Evolutionary conservation across 2,329 filamentous ascomycete species (phyloP).

Genomic region (Curvularia sp.): DNA sequence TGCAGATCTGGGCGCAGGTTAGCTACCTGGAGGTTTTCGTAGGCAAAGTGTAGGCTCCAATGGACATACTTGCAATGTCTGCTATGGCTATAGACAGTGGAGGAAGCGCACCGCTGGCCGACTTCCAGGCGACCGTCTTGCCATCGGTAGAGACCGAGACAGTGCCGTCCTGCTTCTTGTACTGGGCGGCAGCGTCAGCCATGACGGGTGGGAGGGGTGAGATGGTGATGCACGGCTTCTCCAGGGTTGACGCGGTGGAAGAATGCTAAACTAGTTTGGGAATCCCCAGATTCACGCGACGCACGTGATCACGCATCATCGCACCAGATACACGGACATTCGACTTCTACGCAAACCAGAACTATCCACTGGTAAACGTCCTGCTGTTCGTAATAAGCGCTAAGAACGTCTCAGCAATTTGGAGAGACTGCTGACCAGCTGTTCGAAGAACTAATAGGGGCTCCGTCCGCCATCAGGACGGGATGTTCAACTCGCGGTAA

Average conservation of each 20-base stretch:
- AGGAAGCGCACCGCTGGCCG: slow-evolving; percentile 67
- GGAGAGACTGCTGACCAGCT: too few relatives aligned
- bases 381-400: too few relatives aligned
- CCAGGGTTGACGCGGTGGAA: slow-evolving; percentile 10
- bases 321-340: background rate
- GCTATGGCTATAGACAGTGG: slow-evolving; percentile 73
- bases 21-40: slow-evolving; percentile 10
- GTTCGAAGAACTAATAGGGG: too few relatives aligned
- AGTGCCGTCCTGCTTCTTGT: slow-evolving; percentile 95
- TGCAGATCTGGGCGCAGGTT: slow-evolving; percentile 73
- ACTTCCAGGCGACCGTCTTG: slow-evolving; percentile 81
- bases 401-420: too few relatives aligned
- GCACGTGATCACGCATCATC: slow-evolving; percentile 22
- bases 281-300: slow-evolving; percentile 22
- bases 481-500: too few relatives aligned
- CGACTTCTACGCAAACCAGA: too few relatives aligned
- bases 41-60: slow-evolving; percentile 1
- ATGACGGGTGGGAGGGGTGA: slow-evolving; percentile 34
- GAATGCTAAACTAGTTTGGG: slow-evolving; percentile 18
- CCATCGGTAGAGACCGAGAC: slow-evolving; percentile 77
- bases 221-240: slow-evolving; percentile 1
- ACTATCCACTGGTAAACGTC: too few relatives aligned
- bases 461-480: too few relatives aligned
- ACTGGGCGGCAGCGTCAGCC: slow-evolving; percentile 58
- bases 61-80: slow-evolving; percentile 78